phyloP scores from a whole-genome alignment of 306 rosid genomes.

The Rosa multiflora region DNA sequence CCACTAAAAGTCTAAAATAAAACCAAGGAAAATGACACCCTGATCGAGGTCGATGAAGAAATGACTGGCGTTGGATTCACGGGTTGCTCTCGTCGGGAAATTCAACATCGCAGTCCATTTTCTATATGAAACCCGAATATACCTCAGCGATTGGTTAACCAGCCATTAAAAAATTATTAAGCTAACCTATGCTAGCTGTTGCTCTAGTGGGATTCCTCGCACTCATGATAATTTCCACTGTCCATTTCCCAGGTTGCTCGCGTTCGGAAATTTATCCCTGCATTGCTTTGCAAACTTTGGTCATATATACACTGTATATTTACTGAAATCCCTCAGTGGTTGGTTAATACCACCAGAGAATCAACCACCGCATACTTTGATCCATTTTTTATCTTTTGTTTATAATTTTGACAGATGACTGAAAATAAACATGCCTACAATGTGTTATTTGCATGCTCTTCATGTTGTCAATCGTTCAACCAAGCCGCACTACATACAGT shows the following conservation, averaged over 20 bases:
- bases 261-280: not conserved
- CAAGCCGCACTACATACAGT: not conserved
- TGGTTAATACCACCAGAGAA: not conserved
- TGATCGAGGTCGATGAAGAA: not conserved
- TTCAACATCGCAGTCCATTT: not conserved
- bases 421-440: not conserved
- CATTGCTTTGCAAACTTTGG: not conserved
- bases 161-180: not conserved
- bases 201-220: not conserved
- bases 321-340: not conserved
- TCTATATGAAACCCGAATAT: not conserved
- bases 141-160: not conserved
- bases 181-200: not conserved
- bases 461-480: not conserved
- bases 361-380: too few relatives aligned
- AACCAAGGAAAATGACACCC: not conserved
- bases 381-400: too few relatives aligned
- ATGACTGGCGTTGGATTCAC: not conserved
- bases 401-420: not conserved
- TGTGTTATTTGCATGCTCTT: too few relatives aligned
- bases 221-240: not conserved
- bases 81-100: not conserved
- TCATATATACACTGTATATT: too few relatives aligned
- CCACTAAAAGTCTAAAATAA: not conserved
- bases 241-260: not conserved